Evolutionary conservation across 2,329 filamentous ascomycete species (phyloP).

Genomic region (Tolypocladium capitatum): DNA sequence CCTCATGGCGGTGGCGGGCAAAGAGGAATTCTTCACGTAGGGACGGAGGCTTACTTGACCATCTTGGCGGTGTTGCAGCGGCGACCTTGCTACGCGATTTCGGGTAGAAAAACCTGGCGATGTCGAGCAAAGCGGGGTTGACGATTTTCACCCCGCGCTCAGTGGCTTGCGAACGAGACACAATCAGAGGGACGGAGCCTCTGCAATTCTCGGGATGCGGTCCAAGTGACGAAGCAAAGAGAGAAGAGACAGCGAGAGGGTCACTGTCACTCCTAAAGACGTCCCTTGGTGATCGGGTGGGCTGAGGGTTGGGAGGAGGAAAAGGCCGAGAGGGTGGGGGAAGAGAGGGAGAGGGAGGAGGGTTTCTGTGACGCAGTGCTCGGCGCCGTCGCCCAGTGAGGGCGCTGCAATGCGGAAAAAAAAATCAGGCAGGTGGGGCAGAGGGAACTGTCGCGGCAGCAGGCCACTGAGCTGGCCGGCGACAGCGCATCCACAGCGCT

Average conservation of each 20-base stretch:
- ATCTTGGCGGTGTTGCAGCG: slow-evolving; percentile 77
- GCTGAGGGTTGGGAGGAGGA: slow-evolving; percentile 8
- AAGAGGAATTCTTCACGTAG: neutral
- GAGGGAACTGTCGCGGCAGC: neutral
- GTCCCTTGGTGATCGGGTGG: slow-evolving; percentile 18
- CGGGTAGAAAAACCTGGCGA: slow-evolving; percentile 11
- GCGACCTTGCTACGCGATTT: slow-evolving; percentile 26
- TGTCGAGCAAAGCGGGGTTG: slow-evolving; percentile 29
- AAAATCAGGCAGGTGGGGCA: slow-evolving; percentile 12
- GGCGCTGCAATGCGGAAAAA: slow-evolving; percentile 3
- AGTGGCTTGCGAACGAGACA: slow-evolving; percentile 6
- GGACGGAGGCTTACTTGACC: slow-evolving; percentile 77
- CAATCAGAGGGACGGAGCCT: slow-evolving; percentile 3
- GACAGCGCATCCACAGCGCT: neutral
- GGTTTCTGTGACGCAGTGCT: too few species aligned
- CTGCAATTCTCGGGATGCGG: slow-evolving; percentile 8
- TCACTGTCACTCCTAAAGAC: slow-evolving; percentile 27
- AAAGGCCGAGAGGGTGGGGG: slow-evolving; percentile 9
- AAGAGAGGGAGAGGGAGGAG: neutral
- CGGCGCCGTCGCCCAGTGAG: too few species aligned
- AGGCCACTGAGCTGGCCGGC: neutral
- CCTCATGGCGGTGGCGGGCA: neutral
- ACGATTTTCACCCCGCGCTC: slow-evolving; percentile 28
- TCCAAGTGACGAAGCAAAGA: slow-evolving; percentile 20
- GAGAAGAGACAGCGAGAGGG: slow-evolving; percentile 25